These are phyloP conservation scores for Hypomontagnella monticulosa DNA, from an alignment of 495 filamentous ascomycete genomes.

Conservation along the genomic window DNA sequence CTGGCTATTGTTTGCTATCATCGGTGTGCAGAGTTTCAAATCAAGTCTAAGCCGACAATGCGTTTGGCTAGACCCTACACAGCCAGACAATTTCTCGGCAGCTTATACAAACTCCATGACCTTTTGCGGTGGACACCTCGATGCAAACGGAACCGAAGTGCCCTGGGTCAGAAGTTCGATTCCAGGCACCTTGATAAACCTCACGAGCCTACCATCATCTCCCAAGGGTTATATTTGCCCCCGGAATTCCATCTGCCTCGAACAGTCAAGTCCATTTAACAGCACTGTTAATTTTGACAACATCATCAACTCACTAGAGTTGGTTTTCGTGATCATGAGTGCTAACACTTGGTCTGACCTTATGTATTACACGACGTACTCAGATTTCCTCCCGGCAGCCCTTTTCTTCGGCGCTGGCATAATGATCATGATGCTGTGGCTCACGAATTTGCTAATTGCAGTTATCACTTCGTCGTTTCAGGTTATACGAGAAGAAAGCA, in stretches of 20 bases:
- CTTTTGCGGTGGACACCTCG: slow-evolving; percentile 86
- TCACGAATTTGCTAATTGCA: slow-evolving; percentile 95
- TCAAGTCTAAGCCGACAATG: slow-evolving; percentile 88
- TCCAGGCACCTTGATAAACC: slow-evolving; percentile 45
- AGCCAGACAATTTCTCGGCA: slow-evolving; percentile 52
- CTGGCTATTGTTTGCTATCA: slow-evolving; percentile 97
- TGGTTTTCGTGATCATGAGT: slow-evolving; percentile 99
- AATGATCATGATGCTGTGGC: slow-evolving; percentile 94
- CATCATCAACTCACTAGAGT: slow-evolving; percentile 85
- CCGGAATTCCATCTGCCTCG: slow-evolving; percentile 79
- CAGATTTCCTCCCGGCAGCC: slow-evolving; percentile 86
- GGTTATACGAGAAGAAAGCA: slow-evolving; percentile 96
- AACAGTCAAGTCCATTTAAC: slow-evolving; percentile 81
- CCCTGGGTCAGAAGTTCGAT: slow-evolving; percentile 69
- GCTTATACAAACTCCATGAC: slow-evolving; percentile 67
- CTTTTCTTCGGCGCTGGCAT: slow-evolving; percentile 87
- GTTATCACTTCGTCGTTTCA: slow-evolving; percentile 99
- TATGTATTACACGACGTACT: slow-evolving; percentile 90
- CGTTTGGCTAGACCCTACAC: slow-evolving; percentile 78
- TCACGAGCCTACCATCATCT: slow-evolving; percentile 52
- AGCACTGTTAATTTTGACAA: slow-evolving; percentile 95
- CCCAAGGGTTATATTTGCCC: slow-evolving; percentile 96
- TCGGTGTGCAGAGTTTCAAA: slow-evolving; percentile 98
- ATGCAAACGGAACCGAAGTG: slow-evolving; percentile 61
- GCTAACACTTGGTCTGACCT: slow-evolving; percentile 96